Evolutionary conservation across 768 basidiomycete genomes (phyloP).

Genomic region (Rhodotorula toruloides): DNA sequence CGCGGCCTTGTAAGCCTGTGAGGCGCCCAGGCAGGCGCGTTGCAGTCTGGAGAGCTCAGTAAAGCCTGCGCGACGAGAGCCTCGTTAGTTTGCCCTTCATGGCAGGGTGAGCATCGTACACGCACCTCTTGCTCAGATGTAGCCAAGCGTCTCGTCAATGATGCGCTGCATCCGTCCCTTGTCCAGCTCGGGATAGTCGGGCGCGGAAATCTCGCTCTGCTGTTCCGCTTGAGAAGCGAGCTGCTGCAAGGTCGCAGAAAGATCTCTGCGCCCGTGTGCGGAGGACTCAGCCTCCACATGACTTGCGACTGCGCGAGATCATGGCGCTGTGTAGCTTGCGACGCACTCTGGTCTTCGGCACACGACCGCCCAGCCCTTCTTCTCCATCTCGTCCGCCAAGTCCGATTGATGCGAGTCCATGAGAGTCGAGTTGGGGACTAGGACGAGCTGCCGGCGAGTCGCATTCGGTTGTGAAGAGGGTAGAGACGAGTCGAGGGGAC

Average conservation of each 20-base stretch:
- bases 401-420: conserved; percentile 92
- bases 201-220: background rate
- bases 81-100: too few species aligned
- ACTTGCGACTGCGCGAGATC: background rate
- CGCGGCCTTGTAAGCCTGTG: too few species aligned
- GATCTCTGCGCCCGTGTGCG: background rate
- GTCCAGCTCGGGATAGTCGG: conserved; percentile 9
- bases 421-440: conserved; percentile 80
- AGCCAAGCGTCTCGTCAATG: conserved; percentile 24
- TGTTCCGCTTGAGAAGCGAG: background rate
- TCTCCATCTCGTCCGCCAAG: conserved; percentile 62
- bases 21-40: too few species aligned
- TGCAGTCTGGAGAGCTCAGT: too few species aligned
- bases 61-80: too few species aligned
- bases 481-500: background rate
- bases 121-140: too few species aligned
- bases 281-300: background rate
- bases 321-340: background rate
- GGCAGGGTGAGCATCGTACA: too few species aligned
- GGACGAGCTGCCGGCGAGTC: conserved; percentile 67
- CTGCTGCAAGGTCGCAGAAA: background rate
- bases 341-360: conserved; percentile 22
- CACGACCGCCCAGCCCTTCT: conserved; percentile 31
- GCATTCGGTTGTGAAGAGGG: background rate
- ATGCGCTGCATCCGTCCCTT: conserved; percentile 12